Evolutionary conservation across 441 rosid species (phyloP).

Genomic region (Lepidium campestre): DNA sequence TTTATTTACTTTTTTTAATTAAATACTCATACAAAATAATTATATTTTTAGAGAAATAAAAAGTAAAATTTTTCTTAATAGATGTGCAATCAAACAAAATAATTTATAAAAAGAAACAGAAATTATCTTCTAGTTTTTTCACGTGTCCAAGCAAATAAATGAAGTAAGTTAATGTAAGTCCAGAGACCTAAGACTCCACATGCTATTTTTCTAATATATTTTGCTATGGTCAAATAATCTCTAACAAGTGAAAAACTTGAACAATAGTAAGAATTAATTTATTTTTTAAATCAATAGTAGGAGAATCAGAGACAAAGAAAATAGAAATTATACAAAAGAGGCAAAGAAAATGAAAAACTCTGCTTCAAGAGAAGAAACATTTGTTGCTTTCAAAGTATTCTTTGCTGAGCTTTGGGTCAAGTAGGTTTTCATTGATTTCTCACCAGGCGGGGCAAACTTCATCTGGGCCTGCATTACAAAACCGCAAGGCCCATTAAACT

Average conservation of each 20-base stretch:
- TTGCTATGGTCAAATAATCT: not conserved
- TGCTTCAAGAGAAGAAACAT: not conserved
- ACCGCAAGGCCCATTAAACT: too few species aligned
- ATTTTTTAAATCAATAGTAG: not conserved
- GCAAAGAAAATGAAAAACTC: not conserved
- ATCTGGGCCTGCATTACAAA: too few species aligned
- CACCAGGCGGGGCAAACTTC: conserved; percentile 90
- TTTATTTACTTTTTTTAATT: too few species aligned
- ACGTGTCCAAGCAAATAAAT: too few species aligned
- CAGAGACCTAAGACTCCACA: not conserved
- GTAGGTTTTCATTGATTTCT: conserved; percentile 90
- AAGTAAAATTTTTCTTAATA: too few species aligned
- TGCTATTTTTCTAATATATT: not conserved
- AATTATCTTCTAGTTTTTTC: too few species aligned
- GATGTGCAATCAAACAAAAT: too few species aligned
- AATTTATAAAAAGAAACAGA: too few species aligned
- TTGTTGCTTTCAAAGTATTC: conserved; percentile 49
- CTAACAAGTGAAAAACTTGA: not conserved
- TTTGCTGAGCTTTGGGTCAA: conserved; percentile 81
- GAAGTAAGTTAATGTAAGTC: too few species aligned
- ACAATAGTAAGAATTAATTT: not conserved
- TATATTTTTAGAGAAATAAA: too few species aligned
- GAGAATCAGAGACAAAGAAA: not conserved
- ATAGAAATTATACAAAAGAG: not conserved
- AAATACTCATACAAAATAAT: too few species aligned